Conservation (phyloP, 1,284 basidiomycete species). For the Leccinum pachyderme region DNA sequence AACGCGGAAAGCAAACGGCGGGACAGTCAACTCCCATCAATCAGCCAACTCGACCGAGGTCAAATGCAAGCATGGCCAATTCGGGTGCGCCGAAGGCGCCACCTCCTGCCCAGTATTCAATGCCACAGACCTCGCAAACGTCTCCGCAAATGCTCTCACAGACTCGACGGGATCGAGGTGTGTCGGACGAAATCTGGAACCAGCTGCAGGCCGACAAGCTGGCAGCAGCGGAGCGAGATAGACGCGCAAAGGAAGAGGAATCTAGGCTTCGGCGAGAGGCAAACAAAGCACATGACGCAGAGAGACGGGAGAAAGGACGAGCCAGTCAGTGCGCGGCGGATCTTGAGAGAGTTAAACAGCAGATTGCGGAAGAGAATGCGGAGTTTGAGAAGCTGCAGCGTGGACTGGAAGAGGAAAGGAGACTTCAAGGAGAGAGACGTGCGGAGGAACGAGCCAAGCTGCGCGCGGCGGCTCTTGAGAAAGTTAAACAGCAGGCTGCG, state of each 20-base stretch:
- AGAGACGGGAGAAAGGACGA: slow-evolving; percentile 11
- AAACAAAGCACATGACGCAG: slow-evolving; percentile 13
- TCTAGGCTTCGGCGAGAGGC: slow-evolving; percentile 18
- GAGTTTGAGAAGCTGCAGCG: slow-evolving; percentile 25
- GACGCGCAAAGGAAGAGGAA: slow-evolving; percentile 25
- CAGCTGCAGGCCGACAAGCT: slow-evolving; percentile 41
- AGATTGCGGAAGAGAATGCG: slow-evolving; percentile 16
- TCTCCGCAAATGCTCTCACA: not conserved
- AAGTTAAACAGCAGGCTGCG: slow-evolving; percentile 15
- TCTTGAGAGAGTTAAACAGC: slow-evolving; percentile 16
- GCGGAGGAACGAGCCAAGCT: slow-evolving; percentile 14
- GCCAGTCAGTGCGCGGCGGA: slow-evolving; percentile 11
- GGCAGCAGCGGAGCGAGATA: slow-evolving; percentile 24
- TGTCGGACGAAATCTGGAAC: slow-evolving; percentile 44
- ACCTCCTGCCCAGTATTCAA: not conserved
- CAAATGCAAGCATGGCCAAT: not conserved
- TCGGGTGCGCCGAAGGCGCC: not conserved
- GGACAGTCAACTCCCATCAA: not conserved
- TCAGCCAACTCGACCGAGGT: not conserved
- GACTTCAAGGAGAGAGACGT: no score
- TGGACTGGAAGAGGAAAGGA: slow-evolving; percentile 12
- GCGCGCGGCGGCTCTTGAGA: slow-evolving; percentile 13
- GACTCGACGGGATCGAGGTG: slow-evolving; percentile 41
- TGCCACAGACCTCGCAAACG: not conserved
- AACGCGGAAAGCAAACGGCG: not conserved